These are phyloP conservation scores for Trichocomaceae sp. DNA, from an alignment of 2,329 filamentous ascomycete species.

Conservation along the genomic window DNA sequence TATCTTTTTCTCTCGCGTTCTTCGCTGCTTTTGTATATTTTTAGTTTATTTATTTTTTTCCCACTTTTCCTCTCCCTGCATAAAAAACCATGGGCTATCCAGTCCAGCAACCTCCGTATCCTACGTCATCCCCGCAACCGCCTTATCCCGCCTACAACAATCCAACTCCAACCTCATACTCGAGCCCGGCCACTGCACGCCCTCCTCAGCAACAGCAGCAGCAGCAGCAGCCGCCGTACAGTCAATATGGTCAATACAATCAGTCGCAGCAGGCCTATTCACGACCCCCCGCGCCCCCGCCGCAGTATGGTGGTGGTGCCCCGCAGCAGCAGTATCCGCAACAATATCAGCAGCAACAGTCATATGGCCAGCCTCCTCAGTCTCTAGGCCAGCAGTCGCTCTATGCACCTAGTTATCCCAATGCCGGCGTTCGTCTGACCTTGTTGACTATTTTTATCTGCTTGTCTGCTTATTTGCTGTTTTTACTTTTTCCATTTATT, in stretches of 20 bases:
- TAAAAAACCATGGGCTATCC: slow-evolving; percentile 21
- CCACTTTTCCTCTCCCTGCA: slow-evolving; percentile 12
- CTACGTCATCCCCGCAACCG: slow-evolving; percentile 25
- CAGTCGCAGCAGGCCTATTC: slow-evolving; percentile 32
- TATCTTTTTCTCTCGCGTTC: not conserved
- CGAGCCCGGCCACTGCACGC: slow-evolving; percentile 18
- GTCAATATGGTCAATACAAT: slow-evolving; percentile 8
- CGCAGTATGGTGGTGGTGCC: slow-evolving; percentile 31
- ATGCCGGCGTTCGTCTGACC: slow-evolving; percentile 16
- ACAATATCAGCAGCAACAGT: slow-evolving; percentile 22
- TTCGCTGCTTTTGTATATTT: not conserved
- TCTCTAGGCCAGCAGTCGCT: slow-evolving; percentile 20
- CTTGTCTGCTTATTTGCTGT: slow-evolving; percentile 12
- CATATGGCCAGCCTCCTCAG: slow-evolving; percentile 27
- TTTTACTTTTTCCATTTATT: not conserved
- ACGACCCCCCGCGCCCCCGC: slow-evolving; percentile 37
- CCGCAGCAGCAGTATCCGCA: slow-evolving; percentile 16
- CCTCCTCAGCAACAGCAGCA: slow-evolving; percentile 18
- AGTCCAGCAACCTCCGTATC: slow-evolving; percentile 35
- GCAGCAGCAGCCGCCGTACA: slow-evolving; percentile 13
- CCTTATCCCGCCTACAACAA: slow-evolving; percentile 28
- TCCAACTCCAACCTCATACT: slow-evolving; percentile 6
- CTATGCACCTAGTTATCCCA: slow-evolving; percentile 24
- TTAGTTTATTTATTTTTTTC: not conserved
- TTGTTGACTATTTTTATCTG: not conserved